These are phyloP conservation scores for Barbarea vulgaris DNA, from an alignment of 345 rosid species.

Conservation along the genomic window DNA sequence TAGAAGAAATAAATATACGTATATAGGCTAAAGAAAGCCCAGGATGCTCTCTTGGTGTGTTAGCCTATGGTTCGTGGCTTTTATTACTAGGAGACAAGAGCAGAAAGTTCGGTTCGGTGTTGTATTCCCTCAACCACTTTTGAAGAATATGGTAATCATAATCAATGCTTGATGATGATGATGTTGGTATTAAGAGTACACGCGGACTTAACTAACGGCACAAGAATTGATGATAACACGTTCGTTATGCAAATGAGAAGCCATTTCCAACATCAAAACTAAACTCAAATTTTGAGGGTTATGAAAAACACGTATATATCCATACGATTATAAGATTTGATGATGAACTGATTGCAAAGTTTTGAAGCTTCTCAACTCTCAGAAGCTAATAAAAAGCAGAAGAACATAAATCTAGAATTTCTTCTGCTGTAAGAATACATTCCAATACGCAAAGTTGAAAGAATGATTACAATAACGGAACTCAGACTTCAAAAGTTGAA, in stretches of 20 bases:
- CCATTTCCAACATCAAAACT: slow-evolving; percentile 10
- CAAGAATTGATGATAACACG: not conserved
- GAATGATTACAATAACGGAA: slow-evolving; percentile 39
- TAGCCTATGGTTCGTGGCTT: not conserved
- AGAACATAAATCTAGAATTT: slow-evolving; percentile 17
- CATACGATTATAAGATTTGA: not conserved
- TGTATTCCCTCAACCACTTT: not conserved
- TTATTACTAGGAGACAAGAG: too few relatives aligned
- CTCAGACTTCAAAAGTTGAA: slow-evolving; percentile 37
- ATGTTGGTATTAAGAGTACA: not conserved
- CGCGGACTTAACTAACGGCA: not conserved
- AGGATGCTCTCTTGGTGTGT: not conserved
- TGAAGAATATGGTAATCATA: not conserved
- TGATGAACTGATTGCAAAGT: slow-evolving; percentile 9
- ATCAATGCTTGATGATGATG: not conserved
- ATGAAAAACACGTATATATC: not conserved
- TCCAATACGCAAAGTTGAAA: slow-evolving; percentile 37
- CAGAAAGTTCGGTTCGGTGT: not conserved
- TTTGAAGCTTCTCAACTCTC: slow-evolving; percentile 27
- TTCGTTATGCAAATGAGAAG: not conserved
- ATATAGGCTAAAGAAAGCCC: not conserved
- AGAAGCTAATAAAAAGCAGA: slow-evolving; percentile 31
- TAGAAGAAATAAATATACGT: not conserved
- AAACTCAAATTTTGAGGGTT: not conserved
- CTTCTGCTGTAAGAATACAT: slow-evolving; percentile 38